phyloP scores from a whole-genome alignment of 2,329 filamentous ascomycete genomes.

The Tolypocladium cylindrosporum region DNA sequence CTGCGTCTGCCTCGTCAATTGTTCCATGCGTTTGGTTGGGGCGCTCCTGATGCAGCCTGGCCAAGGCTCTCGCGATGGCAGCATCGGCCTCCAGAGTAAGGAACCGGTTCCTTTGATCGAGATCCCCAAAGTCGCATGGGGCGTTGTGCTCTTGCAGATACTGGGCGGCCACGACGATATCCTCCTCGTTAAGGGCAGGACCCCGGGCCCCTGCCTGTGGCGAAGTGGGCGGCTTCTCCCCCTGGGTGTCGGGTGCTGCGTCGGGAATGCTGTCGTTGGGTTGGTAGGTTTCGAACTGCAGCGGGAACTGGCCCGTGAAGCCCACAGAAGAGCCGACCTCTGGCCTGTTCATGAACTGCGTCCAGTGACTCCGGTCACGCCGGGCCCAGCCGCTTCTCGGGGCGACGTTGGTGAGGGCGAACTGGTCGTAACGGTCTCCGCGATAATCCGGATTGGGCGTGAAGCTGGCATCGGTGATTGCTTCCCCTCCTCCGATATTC shows the following conservation, averaged over 20 bases:
- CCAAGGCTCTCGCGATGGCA: neutral
- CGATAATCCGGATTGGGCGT: neutral
- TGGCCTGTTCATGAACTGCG: neutral
- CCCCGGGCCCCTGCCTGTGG: neutral
- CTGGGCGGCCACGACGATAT: neutral
- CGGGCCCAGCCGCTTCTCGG: neutral
- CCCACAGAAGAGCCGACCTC: neutral
- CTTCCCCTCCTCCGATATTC: neutral
- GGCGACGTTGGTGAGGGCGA: neutral
- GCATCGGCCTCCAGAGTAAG: neutral
- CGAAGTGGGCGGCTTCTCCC: neutral
- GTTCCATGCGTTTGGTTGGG: neutral
- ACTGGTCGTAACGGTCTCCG: neutral
- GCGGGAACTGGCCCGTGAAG: neutral
- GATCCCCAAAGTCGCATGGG: neutral
- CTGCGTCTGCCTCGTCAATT: neutral
- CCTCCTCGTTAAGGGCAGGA: neutral
- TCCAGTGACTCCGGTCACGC: neutral
- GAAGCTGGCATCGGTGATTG: neutral
- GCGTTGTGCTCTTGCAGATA: neutral
- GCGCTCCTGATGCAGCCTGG: neutral
- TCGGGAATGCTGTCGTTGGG: neutral
- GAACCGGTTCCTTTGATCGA: neutral
- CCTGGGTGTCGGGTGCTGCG: neutral
- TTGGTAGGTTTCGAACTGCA: neutral